phyloP scores from a whole-genome alignment of 2,329 filamentous ascomycete genomes.

The Cordyceps tenuipes region DNA sequence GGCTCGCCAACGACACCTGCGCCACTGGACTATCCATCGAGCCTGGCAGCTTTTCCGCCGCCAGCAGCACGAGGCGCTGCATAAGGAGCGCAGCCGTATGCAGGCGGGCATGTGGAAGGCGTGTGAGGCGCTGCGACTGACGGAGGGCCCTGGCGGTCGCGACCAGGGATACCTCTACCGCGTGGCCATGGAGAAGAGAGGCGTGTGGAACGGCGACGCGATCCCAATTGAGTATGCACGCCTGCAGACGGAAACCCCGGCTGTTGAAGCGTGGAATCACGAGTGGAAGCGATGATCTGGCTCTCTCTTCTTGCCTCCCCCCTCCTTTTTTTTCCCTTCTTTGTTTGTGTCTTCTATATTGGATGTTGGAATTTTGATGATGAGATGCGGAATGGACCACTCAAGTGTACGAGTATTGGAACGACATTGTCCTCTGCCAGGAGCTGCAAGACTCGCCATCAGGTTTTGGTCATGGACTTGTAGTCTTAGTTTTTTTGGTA shows the following conservation, averaged over 20 bases:
- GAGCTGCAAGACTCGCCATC: no score
- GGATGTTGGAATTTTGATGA: no score
- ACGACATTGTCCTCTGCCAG: no score
- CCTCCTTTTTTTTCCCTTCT: neutral
- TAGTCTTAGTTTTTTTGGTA: no score
- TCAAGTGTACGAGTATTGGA: no score
- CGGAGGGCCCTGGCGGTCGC: slow-evolving; percentile 42
- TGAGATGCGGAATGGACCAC: no score
- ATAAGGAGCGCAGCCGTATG: slow-evolving; percentile 66
- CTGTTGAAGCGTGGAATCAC: slow-evolving; percentile 80
- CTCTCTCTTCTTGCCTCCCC: neutral
- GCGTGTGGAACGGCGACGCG: slow-evolving; percentile 61
- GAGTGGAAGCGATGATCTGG: slow-evolving; percentile 62
- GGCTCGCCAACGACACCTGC: slow-evolving; percentile 75
- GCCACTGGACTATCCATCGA: slow-evolving; percentile 98
- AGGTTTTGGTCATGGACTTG: no score
- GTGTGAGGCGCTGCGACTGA: slow-evolving; percentile 70
- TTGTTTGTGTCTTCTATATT: no score
- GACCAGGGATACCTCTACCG: slow-evolving; percentile 70
- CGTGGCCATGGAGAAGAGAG: slow-evolving; percentile 85
- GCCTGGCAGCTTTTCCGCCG: slow-evolving; percentile 79
- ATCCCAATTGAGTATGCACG: slow-evolving; percentile 90
- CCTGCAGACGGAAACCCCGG: slow-evolving; percentile 75
- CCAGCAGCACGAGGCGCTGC: slow-evolving; percentile 54
- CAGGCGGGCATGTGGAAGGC: slow-evolving; percentile 78